Base-by-base conservation (phyloP, 805 yeast genomes). In the Suhomyces emberorum region DNA sequence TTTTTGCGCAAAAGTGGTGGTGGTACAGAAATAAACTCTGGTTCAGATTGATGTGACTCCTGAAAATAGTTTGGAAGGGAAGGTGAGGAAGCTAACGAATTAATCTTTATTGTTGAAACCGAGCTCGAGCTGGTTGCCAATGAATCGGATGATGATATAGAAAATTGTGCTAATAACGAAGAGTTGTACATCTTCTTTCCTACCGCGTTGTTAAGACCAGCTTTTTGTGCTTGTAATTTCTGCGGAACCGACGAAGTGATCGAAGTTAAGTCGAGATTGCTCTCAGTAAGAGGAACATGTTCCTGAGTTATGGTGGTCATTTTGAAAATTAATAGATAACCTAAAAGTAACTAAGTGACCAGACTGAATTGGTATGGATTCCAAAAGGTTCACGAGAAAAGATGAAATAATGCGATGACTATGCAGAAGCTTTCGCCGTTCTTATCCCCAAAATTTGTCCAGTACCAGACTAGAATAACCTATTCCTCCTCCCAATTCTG, bases 1-100 rank as follows among this genome's bases (percentile, higher is more conserved):
- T 46, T 46, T 23, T 46, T 46, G 29, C 50, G 47, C 8, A 46
- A 32, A 12, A 38, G 28, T 7, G 32, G 34, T 11, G 38, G 40
- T 14, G 37, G 39, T 10, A 27, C 36, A 16, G 34, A 22, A 15
- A 25, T 15, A 12, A 33, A 16, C 18, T 15, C 12, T 18, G 30
- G 17, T 7, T 21, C 28, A 3, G 26, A 18, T 31, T 20, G 5
- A 21, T 34, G 27, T 17, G 16, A 29, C 3, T 22, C 33, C 19
- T 33, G 39, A 14, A 32, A 38, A 20, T 27, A 38, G 28, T 28
- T 26, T 15, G 42, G 42, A 11, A 38, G 25, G 4, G 41, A 17
- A 3, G 37, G 34, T 16, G 28, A 20, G 3, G 47, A 28, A 4
- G 34, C 5, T 10, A 27, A 10, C 12, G 28, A 16, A 3, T 44